A percentile compares a stretch with the other conserved stretches of the same genome.
Evolutionary conservation across 768 basidiomycete species (phyloP).

Genomic region (Lactarius sp.): DNA sequence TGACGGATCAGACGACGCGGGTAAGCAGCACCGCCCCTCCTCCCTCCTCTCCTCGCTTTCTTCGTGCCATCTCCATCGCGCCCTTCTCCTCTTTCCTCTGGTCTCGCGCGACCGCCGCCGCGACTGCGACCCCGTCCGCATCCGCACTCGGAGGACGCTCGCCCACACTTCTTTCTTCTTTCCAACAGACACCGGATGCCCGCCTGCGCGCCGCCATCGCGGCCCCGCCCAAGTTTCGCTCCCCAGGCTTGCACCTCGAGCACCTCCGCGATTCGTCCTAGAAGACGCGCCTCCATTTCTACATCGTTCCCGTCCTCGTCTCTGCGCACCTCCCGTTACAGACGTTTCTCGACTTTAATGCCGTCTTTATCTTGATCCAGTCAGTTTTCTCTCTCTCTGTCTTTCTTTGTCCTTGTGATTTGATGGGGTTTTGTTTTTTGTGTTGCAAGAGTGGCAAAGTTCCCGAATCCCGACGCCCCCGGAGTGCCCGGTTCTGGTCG

Average conservation of each 20-base stretch:
- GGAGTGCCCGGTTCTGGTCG: slow-evolving; percentile 66
- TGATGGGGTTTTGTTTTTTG: slow-evolving; percentile 6
- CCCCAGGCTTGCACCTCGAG: slow-evolving; percentile 62
- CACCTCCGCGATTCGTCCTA: slow-evolving; percentile 57
- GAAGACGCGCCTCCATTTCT: slow-evolving; percentile 56
- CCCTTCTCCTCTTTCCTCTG: slow-evolving; percentile 33
- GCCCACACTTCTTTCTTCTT: slow-evolving; percentile 43
- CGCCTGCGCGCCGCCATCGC: slow-evolving; percentile 27
- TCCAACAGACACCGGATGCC: slow-evolving; percentile 31
- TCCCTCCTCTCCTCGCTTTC: background rate
- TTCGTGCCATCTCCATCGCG: background rate
- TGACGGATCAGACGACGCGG: slow-evolving; percentile 47
- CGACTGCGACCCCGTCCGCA: slow-evolving; percentile 21
- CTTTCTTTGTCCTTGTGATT: background rate
- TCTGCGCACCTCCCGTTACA: slow-evolving; percentile 72
- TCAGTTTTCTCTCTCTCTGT: slow-evolving; percentile 39
- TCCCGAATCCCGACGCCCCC: slow-evolving; percentile 63
- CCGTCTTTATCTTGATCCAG: slow-evolving; percentile 78
- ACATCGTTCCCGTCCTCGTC: slow-evolving; percentile 61
- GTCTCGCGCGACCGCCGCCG: slow-evolving; percentile 47
- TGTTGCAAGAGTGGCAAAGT: slow-evolving; percentile 57
- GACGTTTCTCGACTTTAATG: slow-evolving; percentile 87
- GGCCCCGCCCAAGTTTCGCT: slow-evolving; percentile 60
- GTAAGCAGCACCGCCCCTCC: slow-evolving; percentile 33
- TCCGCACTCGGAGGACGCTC: slow-evolving; percentile 32